Conservation (phyloP, 306 rosid genomes). For the Quercus variabilis region DNA sequence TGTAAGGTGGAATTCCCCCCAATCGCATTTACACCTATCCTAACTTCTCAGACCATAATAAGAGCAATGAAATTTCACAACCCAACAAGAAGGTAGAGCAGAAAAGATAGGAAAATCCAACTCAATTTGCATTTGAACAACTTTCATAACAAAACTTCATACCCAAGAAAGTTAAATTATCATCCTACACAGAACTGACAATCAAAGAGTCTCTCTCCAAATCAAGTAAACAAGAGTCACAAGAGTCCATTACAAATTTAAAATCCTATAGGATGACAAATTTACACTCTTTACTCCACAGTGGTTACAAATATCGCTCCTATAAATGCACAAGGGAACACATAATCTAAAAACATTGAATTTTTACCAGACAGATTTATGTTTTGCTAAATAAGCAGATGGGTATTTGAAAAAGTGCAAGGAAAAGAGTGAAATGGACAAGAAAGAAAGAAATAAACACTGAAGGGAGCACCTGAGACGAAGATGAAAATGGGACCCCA, state of each 20-base stretch:
- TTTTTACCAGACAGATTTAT: neutral
- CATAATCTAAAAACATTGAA: too few relatives aligned
- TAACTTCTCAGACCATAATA: too few relatives aligned
- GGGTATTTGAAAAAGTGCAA: neutral
- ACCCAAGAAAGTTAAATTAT: neutral
- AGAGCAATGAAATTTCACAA: neutral
- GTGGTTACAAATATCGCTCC: neutral
- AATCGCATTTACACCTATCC: too few relatives aligned
- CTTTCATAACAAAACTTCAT: neutral
- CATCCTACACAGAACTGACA: neutral
- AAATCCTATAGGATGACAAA: neutral
- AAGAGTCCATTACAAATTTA: neutral
- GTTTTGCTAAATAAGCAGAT: neutral
- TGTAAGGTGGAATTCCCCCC: too few relatives aligned
- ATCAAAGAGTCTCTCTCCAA: neutral
- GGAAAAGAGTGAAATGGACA: neutral
- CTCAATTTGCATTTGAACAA: neutral
- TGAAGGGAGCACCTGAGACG: constrained; percentile 31
- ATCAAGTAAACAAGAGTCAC: neutral
- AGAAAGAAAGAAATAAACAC: neutral
- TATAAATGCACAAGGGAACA: neutral
- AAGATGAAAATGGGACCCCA: constrained; percentile 29
- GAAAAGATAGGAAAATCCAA: neutral
- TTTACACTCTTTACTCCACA: neutral
- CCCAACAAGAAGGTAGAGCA: neutral